Percentiles rank a stretch among this genome's conserved stretches.
phyloP scores from a whole-genome alignment of 2,329 filamentous ascomycete genomes.

The Colletotrichum coccodes region DNA sequence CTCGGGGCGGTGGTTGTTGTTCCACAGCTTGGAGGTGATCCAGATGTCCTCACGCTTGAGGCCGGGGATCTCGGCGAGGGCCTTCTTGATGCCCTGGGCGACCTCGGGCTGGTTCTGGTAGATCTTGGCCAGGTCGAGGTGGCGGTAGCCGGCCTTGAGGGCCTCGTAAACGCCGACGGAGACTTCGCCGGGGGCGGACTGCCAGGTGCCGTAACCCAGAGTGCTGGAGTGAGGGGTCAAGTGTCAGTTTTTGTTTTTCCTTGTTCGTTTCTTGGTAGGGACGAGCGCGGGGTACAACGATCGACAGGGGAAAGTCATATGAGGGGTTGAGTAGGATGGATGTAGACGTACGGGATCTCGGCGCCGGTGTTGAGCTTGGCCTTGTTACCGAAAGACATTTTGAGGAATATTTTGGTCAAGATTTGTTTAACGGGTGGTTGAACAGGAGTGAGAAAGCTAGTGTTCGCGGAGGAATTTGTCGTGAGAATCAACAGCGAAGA shows the following conservation, averaged over 20 bases:
- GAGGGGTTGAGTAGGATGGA: not conserved
- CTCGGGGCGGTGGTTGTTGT: conserved; percentile 72
- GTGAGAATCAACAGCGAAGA: not conserved
- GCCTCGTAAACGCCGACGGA: conserved; percentile 72
- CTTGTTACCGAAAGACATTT: conserved; percentile 66
- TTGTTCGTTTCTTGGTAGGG: too few relatives aligned
- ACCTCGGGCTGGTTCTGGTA: conserved; percentile 75
- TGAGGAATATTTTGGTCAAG: not conserved
- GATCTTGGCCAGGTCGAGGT: conserved; percentile 63
- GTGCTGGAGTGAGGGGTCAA: conserved; percentile 16
- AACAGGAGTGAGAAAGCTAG: not conserved
- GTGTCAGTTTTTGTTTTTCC: conserved; percentile 49
- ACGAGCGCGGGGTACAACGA: conserved; percentile 35
- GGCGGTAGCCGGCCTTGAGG: conserved; percentile 71
- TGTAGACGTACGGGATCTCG: conserved; percentile 62
- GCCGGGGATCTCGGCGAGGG: conserved; percentile 56
- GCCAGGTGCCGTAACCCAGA: conserved; percentile 67
- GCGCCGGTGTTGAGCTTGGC: conserved; percentile 72
- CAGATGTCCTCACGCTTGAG: conserved; percentile 68
- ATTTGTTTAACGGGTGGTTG: not conserved
- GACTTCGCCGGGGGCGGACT: conserved; percentile 72
- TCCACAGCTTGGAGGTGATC: conserved; percentile 75
- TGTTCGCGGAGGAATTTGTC: not conserved
- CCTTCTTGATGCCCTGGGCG: conserved; percentile 63
- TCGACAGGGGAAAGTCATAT: not conserved